Evolutionary conservation across 352 stramenopile genomes (phyloP).

Genomic region (Phytopythium ostracodes): DNA sequence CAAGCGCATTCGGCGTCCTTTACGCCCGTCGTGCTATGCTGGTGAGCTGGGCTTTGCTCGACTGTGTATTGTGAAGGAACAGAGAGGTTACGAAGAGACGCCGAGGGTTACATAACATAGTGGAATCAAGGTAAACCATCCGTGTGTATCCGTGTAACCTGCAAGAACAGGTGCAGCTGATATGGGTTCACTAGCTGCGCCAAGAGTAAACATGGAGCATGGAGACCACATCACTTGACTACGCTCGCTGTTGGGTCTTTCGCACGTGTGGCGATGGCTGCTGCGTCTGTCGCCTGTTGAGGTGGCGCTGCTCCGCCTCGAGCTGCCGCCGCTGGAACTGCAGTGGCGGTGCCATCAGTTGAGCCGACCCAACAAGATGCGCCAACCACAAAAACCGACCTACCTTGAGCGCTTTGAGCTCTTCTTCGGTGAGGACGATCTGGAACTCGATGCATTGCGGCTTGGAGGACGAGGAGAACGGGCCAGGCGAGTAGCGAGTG

Average conservation of each 20-base stretch:
- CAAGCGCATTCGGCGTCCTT: not conserved
- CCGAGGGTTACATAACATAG: not conserved
- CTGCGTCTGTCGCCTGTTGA: conserved; percentile 26
- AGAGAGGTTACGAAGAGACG: not conserved
- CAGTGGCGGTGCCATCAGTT: not conserved
- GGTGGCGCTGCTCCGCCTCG: conserved; percentile 52
- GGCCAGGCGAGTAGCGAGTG: conserved; percentile 26
- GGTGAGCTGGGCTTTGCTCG: too few species aligned
- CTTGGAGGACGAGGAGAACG: conserved; percentile 13
- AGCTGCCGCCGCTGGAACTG: conserved; percentile 51
- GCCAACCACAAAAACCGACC: not conserved
- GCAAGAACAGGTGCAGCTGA: not conserved
- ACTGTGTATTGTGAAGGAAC: not conserved
- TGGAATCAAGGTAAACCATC: not conserved
- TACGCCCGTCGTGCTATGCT: too few species aligned
- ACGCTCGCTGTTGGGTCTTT: not conserved
- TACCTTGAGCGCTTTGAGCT: conserved; percentile 58
- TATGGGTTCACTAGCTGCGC: conserved; percentile 2
- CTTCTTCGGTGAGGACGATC: conserved; percentile 53
- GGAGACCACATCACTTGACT: not conserved
- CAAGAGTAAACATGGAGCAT: not conserved
- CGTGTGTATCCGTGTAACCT: not conserved
- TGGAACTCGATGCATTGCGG: conserved; percentile 40
- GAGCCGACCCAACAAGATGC: not conserved
- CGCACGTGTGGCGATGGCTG: not conserved